Evolutionary conservation across 83 land plant species (phyloP), one percentile per base, ranked within the genome.

Genomic region (Picea abies): DNA sequence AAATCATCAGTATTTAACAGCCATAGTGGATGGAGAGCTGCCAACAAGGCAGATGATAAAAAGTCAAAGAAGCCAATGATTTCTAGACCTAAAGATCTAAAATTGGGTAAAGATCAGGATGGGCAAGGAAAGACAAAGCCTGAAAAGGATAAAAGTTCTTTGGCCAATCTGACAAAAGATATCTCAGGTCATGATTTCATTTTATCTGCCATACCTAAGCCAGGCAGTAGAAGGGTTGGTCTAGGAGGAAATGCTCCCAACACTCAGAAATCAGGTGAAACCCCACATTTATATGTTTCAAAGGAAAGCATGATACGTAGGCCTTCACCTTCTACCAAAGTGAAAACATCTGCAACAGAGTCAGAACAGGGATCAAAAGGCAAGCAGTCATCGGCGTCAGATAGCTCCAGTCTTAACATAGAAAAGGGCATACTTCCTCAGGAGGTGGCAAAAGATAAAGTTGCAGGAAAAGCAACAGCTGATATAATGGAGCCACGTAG

Each of bases 401-500:
- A 70, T 35, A 91, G 78, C 58, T 60, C 84, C 79, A 70, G 71
- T 32, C 79, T 80, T 72, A 78, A 70, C 83, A 84, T 86, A 29
- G 89, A 64, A 4, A 79, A 87, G 70, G 84, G 79, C 56, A 56
- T 81, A 66, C 78, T 76, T 22, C 56, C 19, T 23, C 78, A 70
- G 69, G 84, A 88, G 11, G 44, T 12, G 4, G 29, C 39, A 60
- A 62, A 32, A 60, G 66, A 79, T n/a, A 82, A 82, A 62, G 81
- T 64, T 80, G 44, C 78, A 68, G 86, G 79, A 62, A 88, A 85
- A 64, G 2, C 82, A 80, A 25, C 60, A 11, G 11, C 88, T 72
- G 91, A 92, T 17, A 61, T 70, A 22, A 22, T 35, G 82, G 96
- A 92, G 73, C 96, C 94, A 14, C 88, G 96, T 4, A 86, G 96